Base-by-base conservation (phyloP, 805 yeast genomes). In the Nakazawaea holstii region DNA sequence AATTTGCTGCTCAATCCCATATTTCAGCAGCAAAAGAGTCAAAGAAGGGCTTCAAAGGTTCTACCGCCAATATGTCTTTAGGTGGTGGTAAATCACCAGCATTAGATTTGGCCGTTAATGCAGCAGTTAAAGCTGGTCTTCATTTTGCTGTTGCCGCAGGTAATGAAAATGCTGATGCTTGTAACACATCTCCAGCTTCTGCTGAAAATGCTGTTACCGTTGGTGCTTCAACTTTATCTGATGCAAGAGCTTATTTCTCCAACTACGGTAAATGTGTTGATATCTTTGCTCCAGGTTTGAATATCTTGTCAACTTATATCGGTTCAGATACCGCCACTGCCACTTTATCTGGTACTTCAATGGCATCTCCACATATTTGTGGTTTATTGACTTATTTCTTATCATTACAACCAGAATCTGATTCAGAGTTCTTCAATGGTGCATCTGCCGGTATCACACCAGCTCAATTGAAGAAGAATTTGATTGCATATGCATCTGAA, bases 121-220 rank as follows among this genome's bases (percentile, higher is more conserved):
- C 96, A 39, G 97, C 95, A 35, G 89, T 87, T 43, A 75, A 79
- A 53, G 86, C 91, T 30, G 97, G 97, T 58, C 69, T 92, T 50
- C 94, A 88, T 64, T 85, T 92, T 64, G 95, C 96, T 33, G 96
- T 89, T 54, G 97, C 98, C 43, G 97, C 97, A 29, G 98, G 97
- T 70, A 91, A 92, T 66, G 95, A 87, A 62, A 84, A 87, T 64
- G 87, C 82, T 57, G 95, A 91, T 65, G 96, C 98, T 48, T 92
- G 98, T 76, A 78, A 82, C 65, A 79, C 81, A 46, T 90, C 97
- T 5, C 98, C 98, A 45, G 96, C 97, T 41, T 76, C 90, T 48
- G 91, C 95, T 41, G 83, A 75, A 54, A 77, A 77, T 48, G 88
- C 96, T 39, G 79, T 92, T 59, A 88, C 97, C 41, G 98, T 92